These are phyloP conservation scores for Ichthyophthirius multifiliis DNA, from an alignment of 169 alveolate genomes.

Conservation along the genomic window DNA sequence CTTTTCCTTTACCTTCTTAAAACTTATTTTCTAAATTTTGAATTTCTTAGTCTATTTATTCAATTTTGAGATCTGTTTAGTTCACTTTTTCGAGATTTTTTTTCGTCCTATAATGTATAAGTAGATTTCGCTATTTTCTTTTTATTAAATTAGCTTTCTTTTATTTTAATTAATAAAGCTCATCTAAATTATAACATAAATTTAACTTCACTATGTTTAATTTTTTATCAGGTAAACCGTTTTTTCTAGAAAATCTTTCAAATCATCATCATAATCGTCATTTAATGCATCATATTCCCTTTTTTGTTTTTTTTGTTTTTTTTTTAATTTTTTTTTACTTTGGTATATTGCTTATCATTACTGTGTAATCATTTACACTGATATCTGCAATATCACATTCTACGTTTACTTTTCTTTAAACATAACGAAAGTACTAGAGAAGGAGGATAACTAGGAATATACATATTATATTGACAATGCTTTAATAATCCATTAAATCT, in stretches of 20 bases:
- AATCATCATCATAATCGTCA: constrained; percentile 12
- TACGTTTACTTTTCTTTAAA: neutral
- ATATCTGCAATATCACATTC: neutral
- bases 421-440: neutral
- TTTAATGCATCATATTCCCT: neutral
- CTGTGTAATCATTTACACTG: neutral
- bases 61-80: too few species aligned
- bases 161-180: neutral
- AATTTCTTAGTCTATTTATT: too few species aligned
- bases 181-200: neutral
- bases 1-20: constrained; percentile 1
- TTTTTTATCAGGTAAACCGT: neutral
- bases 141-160: neutral
- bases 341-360: neutral
- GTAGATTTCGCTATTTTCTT: neutral
- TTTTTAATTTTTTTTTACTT: too few species aligned
- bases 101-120: neutral
- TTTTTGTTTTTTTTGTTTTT: too few species aligned
- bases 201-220: neutral
- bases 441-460: neutral
- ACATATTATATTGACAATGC: neutral
- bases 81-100: too few species aligned
- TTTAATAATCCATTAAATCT: neutral
- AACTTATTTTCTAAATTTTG: too few species aligned
- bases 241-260: constrained; percentile 6